These are phyloP conservation scores for Litchi chinensis DNA, from an alignment of 345 rosid species.

Conservation along the genomic window DNA sequence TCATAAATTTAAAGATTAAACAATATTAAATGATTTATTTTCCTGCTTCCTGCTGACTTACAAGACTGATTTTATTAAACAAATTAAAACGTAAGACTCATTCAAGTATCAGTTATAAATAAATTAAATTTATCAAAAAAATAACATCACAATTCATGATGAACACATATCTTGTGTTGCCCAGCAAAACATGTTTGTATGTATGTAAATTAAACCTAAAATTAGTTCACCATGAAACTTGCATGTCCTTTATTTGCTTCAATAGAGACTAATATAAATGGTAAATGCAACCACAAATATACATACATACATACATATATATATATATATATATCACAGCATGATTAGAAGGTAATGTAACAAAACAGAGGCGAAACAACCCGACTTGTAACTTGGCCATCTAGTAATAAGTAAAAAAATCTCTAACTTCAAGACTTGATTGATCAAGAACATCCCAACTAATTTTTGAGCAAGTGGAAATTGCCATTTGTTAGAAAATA, in stretches of 20 bases:
- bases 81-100: not conserved
- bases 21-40: not conserved
- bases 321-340: not conserved
- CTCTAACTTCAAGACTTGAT: not conserved
- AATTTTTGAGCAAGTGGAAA: not conserved
- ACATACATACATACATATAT: no score
- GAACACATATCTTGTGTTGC: not conserved
- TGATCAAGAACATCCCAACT: not conserved
- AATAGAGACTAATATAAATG: not conserved
- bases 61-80: not conserved
- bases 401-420: no score
- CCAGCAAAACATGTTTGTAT: not conserved
- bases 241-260: not conserved
- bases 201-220: no score
- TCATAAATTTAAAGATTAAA: not conserved
- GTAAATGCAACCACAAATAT: not conserved
- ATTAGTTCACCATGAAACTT: not conserved
- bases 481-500: not conserved
- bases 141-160: not conserved
- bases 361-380: not conserved
- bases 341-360: not conserved
- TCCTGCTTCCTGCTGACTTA: not conserved
- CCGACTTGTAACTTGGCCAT: not conserved
- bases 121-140: not conserved
- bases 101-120: not conserved